Conservation (phyloP, 2,329 filamentous ascomycete species). For the Alternaria angustiovoidea region DNA sequence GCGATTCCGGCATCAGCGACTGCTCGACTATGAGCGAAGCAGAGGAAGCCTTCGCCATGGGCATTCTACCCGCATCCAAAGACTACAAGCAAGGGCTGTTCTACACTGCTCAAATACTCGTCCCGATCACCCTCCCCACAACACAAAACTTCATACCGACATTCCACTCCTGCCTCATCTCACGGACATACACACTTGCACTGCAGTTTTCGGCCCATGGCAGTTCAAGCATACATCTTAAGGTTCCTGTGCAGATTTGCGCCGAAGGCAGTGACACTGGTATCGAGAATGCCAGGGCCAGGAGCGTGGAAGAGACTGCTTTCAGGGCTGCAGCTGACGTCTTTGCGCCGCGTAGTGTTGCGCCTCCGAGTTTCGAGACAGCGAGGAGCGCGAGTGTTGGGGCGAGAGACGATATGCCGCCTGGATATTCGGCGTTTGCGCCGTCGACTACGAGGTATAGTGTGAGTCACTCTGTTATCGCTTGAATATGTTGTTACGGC, state of each 20-base stretch:
- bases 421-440: constrained; percentile 39
- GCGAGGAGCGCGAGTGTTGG: constrained; percentile 8
- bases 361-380: constrained; percentile 34
- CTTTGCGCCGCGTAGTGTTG: constrained; percentile 48
- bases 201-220: constrained; percentile 62
- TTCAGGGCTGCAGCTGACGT: constrained; percentile 42
- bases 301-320: constrained; percentile 39
- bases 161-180: constrained; percentile 73
- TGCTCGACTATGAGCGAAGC: constrained; percentile 36
- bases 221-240: constrained; percentile 48
- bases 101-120: constrained; percentile 69
- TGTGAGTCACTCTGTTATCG: constrained; percentile 6
- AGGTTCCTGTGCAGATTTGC: constrained; percentile 57
- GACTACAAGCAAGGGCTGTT: constrained; percentile 58
- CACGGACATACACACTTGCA: constrained; percentile 69
- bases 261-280: constrained; percentile 48
- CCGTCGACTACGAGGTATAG: constrained; percentile 17
- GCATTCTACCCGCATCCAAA: constrained; percentile 47
- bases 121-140: constrained; percentile 69
- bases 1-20: constrained; percentile 54
- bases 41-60: constrained; percentile 31
- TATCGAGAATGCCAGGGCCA: constrained; percentile 42
- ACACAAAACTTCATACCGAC: constrained; percentile 71
- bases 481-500: not conserved
- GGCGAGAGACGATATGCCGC: constrained; percentile 36